Base-by-base conservation (phyloP, 495 filamentous ascomycete genomes). In the Xanthoparmelia taractica region DNA sequence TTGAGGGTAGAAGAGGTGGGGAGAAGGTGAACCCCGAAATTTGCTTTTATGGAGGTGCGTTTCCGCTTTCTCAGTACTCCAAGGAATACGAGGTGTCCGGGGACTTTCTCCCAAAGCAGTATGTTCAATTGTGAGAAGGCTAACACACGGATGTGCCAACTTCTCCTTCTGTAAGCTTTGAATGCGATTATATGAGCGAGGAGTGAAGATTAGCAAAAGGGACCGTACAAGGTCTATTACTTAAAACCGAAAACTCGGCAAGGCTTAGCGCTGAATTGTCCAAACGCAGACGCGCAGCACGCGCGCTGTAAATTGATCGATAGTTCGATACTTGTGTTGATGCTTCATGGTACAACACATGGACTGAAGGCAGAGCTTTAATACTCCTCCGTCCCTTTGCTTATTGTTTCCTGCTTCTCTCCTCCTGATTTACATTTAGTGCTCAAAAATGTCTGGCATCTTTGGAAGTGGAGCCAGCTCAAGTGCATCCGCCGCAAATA, bases 51-150 rank as follows among this genome's bases (percentile, higher is more conserved):
- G 91, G 91, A 90, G 91, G 90, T 88, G 90, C 90, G 89, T 96
- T 95, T 95, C 88, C 90, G 90, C 89, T 80, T 70, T 82, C 82
- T 79, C 81, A 72, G 77, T 69, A 69, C 58, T 67, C 60, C 58
- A 43, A 68, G 63, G 59, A 59, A 40, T 63, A 68, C 76, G 77
- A 78, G 83, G 83, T 88, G 92, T 97, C 94, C 93, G 94, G 92
- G 94, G 94, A 98, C 94, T 98, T 98, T 98, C 91, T 94, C 93
- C 94, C 91, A 89, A 96, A 96, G 91, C 91, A 72, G 65, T 68
- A 64, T 74, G 72, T 76, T 74, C 74, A 65, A 63, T 72, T 36
- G 20, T n/a, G 41, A 58, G 58, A 65, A 61, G 67, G 72, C 74
- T 67, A 71, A 72, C 68, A 73, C 59, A 54, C 17, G 29, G 20